phyloP scores from a whole-genome alignment of 1,284 basidiomycete genomes.

The Porodaedalea pini region DNA sequence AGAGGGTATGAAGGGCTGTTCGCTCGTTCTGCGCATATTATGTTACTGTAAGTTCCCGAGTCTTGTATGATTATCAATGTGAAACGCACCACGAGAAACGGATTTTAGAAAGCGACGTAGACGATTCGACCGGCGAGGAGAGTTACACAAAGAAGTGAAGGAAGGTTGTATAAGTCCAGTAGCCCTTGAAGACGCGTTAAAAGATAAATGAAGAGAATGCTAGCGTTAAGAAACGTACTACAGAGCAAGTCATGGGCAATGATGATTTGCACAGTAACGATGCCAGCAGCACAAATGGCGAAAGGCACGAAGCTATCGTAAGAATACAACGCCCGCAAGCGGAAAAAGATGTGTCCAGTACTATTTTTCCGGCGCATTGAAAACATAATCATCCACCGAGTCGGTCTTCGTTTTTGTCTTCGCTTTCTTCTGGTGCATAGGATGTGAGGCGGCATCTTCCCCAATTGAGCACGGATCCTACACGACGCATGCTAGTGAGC shows the following conservation, averaged over 20 bases:
- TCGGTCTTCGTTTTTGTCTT: slow-evolving; percentile 43
- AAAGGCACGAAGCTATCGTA: slow-evolving; percentile 67
- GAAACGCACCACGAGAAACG: slow-evolving; percentile 52
- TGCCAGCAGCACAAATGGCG: slow-evolving; percentile 12
- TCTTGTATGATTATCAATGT: neutral
- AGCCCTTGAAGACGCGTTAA: slow-evolving; percentile 50
- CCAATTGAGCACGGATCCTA: slow-evolving; percentile 70
- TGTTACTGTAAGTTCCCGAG: neutral
- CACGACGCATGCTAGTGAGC: slow-evolving; percentile 64
- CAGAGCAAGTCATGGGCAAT: slow-evolving; percentile 83
- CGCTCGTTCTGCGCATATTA: slow-evolving; percentile 48
- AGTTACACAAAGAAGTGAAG: slow-evolving; percentile 62
- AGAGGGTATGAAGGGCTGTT: slow-evolving; percentile 69
- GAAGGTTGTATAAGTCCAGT: slow-evolving; percentile 83
- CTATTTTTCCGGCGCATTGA: slow-evolving; percentile 59
- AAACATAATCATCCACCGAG: slow-evolving; percentile 51
- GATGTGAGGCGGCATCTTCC: slow-evolving; percentile 26
- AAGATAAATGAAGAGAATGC: neutral
- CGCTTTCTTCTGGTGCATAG: slow-evolving; percentile 29
- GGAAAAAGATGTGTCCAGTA: slow-evolving; percentile 78
- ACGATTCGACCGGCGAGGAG: slow-evolving; percentile 55
- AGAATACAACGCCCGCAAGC: slow-evolving; percentile 76
- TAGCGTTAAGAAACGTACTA: slow-evolving; percentile 48
- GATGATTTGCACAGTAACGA: slow-evolving; percentile 63
- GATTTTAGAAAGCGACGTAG: slow-evolving; percentile 64